Evolutionary conservation across 2,329 filamentous ascomycete species (phyloP).

Genomic region (Pseudonectria buxi): DNA sequence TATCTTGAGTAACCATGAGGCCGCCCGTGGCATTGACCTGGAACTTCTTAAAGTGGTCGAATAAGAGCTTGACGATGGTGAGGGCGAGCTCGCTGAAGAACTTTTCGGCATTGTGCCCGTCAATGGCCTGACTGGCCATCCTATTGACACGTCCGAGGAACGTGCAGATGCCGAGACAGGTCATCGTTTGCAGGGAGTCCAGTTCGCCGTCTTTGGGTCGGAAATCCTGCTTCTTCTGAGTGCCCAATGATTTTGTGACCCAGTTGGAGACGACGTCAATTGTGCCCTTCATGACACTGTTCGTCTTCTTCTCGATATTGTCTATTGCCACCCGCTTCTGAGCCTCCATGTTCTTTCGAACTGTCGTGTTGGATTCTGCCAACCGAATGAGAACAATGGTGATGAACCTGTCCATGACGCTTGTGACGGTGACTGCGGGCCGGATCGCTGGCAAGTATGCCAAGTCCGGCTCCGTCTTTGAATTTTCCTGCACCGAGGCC

Average conservation of each 20-base stretch:
- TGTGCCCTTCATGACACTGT: slow-evolving; percentile 49
- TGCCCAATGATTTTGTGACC: slow-evolving; percentile 62
- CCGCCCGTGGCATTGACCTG: slow-evolving; percentile 88
- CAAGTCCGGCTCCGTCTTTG: slow-evolving; percentile 81
- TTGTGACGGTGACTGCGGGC: slow-evolving; percentile 79
- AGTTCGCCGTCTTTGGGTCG: slow-evolving; percentile 75
- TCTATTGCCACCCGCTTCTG: slow-evolving; percentile 66
- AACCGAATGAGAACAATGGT: slow-evolving; percentile 84
- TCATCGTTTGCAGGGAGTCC: slow-evolving; percentile 77
- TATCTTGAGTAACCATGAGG: slow-evolving; percentile 92
- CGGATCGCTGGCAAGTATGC: slow-evolving; percentile 73
- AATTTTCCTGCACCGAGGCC: slow-evolving; percentile 67
- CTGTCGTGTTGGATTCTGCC: slow-evolving; percentile 82
- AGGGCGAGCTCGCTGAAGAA: slow-evolving; percentile 81
- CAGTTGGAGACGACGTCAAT: slow-evolving; percentile 68
- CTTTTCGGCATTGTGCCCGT: slow-evolving; percentile 74
- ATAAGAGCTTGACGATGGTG: slow-evolving; percentile 67
- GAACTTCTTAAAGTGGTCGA: slow-evolving; percentile 94
- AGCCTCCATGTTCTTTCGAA: slow-evolving; percentile 83
- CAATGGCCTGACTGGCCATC: slow-evolving; percentile 61
- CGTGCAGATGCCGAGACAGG: slow-evolving; percentile 71
- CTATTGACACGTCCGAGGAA: slow-evolving; percentile 67
- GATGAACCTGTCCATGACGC: slow-evolving; percentile 89
- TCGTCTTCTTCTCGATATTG: slow-evolving; percentile 78
- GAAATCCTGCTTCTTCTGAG: slow-evolving; percentile 86